Evolutionary conservation across 257 asterid species (phyloP).

Genomic region (Schizonepeta tenuifolia): DNA sequence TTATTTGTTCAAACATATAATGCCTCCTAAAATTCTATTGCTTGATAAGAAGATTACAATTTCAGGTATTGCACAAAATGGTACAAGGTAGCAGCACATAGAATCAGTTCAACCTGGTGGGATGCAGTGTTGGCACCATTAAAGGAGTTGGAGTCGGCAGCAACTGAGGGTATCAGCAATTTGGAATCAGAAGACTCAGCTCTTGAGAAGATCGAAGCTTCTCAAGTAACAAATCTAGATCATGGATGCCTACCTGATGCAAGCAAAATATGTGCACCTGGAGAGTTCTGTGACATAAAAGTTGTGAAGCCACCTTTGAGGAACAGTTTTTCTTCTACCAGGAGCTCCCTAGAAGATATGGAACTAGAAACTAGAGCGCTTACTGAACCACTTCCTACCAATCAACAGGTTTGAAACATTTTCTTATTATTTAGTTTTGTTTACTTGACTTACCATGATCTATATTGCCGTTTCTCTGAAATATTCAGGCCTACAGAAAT

Average conservation of each 20-base stretch:
- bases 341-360: constrained; percentile 85
- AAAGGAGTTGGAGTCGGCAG: constrained; percentile 78
- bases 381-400: constrained; percentile 96
- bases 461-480: constrained; percentile 12
- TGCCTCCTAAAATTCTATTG: constrained; percentile 3
- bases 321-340: constrained; percentile 42
- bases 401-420: constrained; percentile 71
- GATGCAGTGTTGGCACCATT: constrained; percentile 73
- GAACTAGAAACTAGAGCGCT: constrained; percentile 94
- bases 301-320: constrained; percentile 4
- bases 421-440: constrained; percentile 12
- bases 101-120: constrained; percentile 87
- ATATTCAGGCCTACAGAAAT: constrained; percentile 80
- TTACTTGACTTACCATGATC: constrained; percentile 21
- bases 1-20: not conserved
- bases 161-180: constrained; percentile 53
- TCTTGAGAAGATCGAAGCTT: constrained; percentile 32
- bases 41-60: constrained; percentile 22
- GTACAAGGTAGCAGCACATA: constrained; percentile 81
- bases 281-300: too few species aligned
- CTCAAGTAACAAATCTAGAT: constrained; percentile 28
- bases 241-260: constrained; percentile 29
- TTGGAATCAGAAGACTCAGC: constrained; percentile 45
- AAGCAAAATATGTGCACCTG: constrained; percentile 2
- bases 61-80: constrained; percentile 89